Conservation (phyloP, 2,329 filamentous ascomycete genomes). For the Nigrospora oryzae region DNA sequence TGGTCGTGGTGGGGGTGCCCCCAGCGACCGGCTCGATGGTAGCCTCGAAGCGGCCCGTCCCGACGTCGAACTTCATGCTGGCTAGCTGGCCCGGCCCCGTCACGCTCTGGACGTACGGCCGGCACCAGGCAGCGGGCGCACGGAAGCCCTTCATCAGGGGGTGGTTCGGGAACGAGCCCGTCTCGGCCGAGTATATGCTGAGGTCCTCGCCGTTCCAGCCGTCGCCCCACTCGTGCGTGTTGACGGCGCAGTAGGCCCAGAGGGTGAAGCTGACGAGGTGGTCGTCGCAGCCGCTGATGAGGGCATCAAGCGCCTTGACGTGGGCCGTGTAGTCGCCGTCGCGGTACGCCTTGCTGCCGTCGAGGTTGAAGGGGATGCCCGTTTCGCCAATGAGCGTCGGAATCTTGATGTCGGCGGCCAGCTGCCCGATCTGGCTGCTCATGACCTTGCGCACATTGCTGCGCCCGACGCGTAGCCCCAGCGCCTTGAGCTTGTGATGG, state of each 20-base stretch:
- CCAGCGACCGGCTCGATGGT: background rate
- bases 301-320: conserved; percentile 12
- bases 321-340: conserved; percentile 13
- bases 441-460: conserved; percentile 9
- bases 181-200: conserved; percentile 12
- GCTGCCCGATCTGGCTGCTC: conserved; percentile 9
- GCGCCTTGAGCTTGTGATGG: conserved; percentile 9
- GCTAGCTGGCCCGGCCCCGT: background rate
- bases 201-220: conserved; percentile 16
- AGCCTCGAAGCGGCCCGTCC: conserved; percentile 4
- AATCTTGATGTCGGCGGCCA: conserved; percentile 7
- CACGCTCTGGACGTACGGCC: conserved; percentile 9
- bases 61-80: conserved; percentile 8
- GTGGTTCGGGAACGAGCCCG: conserved; percentile 10
- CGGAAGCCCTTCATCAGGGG: conserved; percentile 6
- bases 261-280: conserved; percentile 11
- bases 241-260: conserved; percentile 12
- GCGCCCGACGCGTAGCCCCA: conserved; percentile 10
- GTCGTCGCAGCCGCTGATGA: conserved; percentile 11
- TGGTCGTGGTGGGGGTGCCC: background rate
- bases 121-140: conserved; percentile 11
- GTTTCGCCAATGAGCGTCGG: conserved; percentile 13
- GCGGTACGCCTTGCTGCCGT: conserved; percentile 9
- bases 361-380: conserved; percentile 14
- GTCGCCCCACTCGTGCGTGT: conserved; percentile 15